Evolutionary conservation across 2,329 filamentous ascomycete species (phyloP).

Genomic region (Blumeriella jaapii): DNA sequence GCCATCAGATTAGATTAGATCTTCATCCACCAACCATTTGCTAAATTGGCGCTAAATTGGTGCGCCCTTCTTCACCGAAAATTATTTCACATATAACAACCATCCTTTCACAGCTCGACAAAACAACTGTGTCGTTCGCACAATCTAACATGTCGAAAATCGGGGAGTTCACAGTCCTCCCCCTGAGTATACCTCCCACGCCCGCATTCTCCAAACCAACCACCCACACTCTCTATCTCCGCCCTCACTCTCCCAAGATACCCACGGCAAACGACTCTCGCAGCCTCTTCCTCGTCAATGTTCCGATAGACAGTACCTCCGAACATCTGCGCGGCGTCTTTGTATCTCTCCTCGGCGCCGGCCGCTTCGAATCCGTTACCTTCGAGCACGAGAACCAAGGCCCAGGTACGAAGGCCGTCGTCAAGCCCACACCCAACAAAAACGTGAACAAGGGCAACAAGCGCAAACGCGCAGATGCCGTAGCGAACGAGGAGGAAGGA

Average conservation of each 20-base stretch:
- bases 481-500: slow-evolving; percentile 41
- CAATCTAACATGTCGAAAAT: slow-evolving; percentile 21
- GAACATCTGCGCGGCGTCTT: slow-evolving; percentile 68
- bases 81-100: neutral
- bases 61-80: slow-evolving; percentile 8
- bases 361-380: slow-evolving; percentile 63
- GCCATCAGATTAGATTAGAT: slow-evolving; percentile 23
- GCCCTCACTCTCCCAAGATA: slow-evolving; percentile 69
- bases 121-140: too few relatives aligned
- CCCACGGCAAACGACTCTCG: slow-evolving; percentile 62
- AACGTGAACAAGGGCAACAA: slow-evolving; percentile 35
- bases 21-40: slow-evolving; percentile 13
- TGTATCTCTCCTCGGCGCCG: slow-evolving; percentile 59
- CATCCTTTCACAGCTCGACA: too few relatives aligned
- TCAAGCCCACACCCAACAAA: neutral
- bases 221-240: slow-evolving; percentile 78
- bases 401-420: slow-evolving; percentile 1
- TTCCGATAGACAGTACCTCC: slow-evolving; percentile 75
- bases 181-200: slow-evolving; percentile 27
- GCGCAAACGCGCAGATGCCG: too few relatives aligned
- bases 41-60: slow-evolving; percentile 14
- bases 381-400: slow-evolving; percentile 54
- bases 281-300: slow-evolving; percentile 82
- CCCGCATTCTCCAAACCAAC: slow-evolving; percentile 48
- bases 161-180: slow-evolving; percentile 24